Percentiles rank a stretch among this genome's conserved stretches.
Conservation (phyloP, 345 rosid species). For the Firmiana major region DNA sequence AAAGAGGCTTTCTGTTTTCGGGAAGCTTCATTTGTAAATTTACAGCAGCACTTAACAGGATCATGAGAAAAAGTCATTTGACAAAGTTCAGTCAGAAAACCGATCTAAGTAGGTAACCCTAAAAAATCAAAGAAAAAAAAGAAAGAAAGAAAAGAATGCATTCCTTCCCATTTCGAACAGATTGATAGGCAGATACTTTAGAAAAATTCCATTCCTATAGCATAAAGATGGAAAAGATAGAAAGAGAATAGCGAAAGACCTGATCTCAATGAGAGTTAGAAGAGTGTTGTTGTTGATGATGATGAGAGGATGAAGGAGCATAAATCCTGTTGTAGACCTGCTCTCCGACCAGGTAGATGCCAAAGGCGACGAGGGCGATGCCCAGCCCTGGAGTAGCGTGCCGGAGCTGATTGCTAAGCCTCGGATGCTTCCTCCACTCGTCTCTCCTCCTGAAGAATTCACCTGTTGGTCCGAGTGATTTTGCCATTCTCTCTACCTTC, state of each 20-base stretch:
- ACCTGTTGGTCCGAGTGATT: constrained; percentile 72
- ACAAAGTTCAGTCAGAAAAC: no score
- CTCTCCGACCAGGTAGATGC: constrained; percentile 84
- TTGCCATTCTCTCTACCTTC: constrained; percentile 36
- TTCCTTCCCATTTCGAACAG: no score
- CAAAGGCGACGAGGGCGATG: constrained; percentile 83
- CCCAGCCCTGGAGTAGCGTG: constrained; percentile 90
- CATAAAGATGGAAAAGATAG: neutral
- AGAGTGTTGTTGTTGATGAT: constrained; percentile 27
- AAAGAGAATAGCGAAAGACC: constrained; percentile 7
- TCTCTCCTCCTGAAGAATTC: constrained; percentile 94
- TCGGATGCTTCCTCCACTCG: constrained; percentile 94
- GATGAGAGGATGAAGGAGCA: constrained; percentile 54
- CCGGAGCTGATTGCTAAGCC: constrained; percentile 73
- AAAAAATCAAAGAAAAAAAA: no score
- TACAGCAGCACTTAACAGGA: no score
- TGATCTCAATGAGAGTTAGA: constrained; percentile 36
- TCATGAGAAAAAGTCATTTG: no score
- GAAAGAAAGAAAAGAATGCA: no score
- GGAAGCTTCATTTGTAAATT: neutral
- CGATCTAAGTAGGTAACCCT: no score
- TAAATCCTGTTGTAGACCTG: constrained; percentile 67
- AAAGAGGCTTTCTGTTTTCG: no score
- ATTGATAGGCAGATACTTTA: no score
- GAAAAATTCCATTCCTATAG: no score